Percentiles rank a stretch among this genome's conserved stretches.
These are phyloP conservation scores for Drechslerella dactyloides DNA, from an alignment of 2,329 filamentous ascomycete species.

Conservation along the genomic window DNA sequence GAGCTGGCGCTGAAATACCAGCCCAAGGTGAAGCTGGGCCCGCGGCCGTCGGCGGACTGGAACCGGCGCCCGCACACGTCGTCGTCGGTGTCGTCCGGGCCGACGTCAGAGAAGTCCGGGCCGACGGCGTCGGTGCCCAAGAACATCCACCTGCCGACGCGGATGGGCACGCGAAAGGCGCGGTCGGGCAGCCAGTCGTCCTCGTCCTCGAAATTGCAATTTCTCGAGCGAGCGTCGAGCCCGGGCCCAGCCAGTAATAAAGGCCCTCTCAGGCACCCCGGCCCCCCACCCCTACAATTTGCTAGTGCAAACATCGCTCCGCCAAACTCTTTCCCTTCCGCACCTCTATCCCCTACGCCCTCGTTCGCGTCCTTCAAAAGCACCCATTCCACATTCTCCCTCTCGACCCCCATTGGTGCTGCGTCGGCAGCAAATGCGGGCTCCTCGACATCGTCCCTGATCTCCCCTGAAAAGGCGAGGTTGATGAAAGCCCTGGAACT, in stretches of 20 bases:
- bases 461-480: constrained; percentile 87
- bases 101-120: constrained; percentile 63
- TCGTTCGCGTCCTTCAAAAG: constrained; percentile 54
- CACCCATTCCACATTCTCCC: constrained; percentile 58
- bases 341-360: constrained; percentile 49
- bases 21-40: constrained; percentile 86
- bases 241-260: constrained; percentile 40
- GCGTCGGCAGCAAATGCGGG: constrained; percentile 61
- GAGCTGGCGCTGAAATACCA: constrained; percentile 61
- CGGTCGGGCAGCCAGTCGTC: constrained; percentile 60
- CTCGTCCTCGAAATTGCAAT: constrained; percentile 51
- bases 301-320: constrained; percentile 50
- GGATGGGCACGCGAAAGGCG: constrained; percentile 67
- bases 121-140: constrained; percentile 80
- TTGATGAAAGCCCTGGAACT: constrained; percentile 94
- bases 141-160: constrained; percentile 68
- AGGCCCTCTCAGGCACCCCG: constrained; percentile 43
- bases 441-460: constrained; percentile 59
- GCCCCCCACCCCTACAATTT: constrained; percentile 53
- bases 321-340: constrained; percentile 48
- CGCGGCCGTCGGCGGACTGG: constrained; percentile 73
- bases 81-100: constrained; percentile 58
- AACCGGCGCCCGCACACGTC: constrained; percentile 68
- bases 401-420: constrained; percentile 57
- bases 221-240: constrained; percentile 18